Evolutionary conservation across 2,329 filamentous ascomycete genomes (phyloP).

Genomic region (Raffaelea ambrosiae): DNA sequence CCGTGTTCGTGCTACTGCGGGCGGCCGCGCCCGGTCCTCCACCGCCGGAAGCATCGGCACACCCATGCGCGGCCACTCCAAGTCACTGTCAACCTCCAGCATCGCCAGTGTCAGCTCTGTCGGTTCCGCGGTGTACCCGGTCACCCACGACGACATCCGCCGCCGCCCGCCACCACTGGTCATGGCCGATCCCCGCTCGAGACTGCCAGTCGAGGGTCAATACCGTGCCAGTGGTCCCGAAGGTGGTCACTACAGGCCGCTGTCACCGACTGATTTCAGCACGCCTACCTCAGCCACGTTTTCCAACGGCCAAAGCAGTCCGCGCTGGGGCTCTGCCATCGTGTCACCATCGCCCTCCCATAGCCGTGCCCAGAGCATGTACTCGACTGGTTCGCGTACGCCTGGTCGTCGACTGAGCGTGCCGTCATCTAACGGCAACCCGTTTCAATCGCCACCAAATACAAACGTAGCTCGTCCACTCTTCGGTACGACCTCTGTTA

Average conservation of each 20-base stretch:
- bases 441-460: conserved; percentile 60
- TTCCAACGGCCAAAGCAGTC: conserved; percentile 67
- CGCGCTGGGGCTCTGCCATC: conserved; percentile 59
- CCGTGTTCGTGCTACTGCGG: conserved; percentile 60
- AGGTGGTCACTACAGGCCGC: conserved; percentile 49
- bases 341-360: conserved; percentile 66
- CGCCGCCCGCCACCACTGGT: conserved; percentile 73
- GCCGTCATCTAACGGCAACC: conserved; percentile 59
- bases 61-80: conserved; percentile 72
- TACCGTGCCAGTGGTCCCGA: conserved; percentile 57
- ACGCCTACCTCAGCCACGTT: conserved; percentile 81
- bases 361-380: conserved; percentile 65
- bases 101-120: conserved; percentile 63
- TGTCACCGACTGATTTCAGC: conserved; percentile 66
- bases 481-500: conserved; percentile 42
- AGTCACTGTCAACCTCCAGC: conserved; percentile 78
- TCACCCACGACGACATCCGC: conserved; percentile 54
- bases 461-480: conserved; percentile 46
- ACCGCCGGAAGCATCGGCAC: conserved; percentile 66
- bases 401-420: conserved; percentile 73
- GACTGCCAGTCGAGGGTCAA: conserved; percentile 55
- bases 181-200: conserved; percentile 65
- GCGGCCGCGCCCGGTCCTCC: conserved; percentile 64
- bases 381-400: conserved; percentile 52
- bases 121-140: conserved; percentile 59